Conservation (phyloP, 805 yeast genomes). For the Maudiozyma turicensis region DNA sequence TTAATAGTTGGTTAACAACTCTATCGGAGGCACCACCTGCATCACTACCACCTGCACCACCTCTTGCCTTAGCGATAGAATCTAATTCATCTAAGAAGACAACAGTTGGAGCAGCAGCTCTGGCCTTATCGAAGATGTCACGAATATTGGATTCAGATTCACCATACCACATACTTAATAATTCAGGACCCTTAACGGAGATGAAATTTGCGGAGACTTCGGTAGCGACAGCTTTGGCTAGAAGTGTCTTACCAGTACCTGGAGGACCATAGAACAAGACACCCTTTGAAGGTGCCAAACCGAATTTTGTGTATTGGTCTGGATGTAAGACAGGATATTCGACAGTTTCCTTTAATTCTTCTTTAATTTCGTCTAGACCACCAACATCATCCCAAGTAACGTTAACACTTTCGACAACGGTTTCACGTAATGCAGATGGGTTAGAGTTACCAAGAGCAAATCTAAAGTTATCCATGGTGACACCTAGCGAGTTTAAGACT, state of each 20-base stretch:
- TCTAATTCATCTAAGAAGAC: conserved; percentile 97
- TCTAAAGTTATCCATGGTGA: conserved; percentile 97
- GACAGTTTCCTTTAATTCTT: conserved; percentile 95
- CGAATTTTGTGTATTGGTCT: conserved; percentile 96
- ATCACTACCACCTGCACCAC: conserved; percentile 86
- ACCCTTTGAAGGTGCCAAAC: conserved; percentile 96
- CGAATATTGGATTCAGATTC: conserved; percentile 96
- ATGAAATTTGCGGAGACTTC: conserved; percentile 98
- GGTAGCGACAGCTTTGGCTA: conserved; percentile 98
- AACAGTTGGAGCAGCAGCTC: conserved; percentile 99
- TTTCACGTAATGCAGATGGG: conserved; percentile 98
- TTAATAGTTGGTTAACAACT: conserved; percentile 91
- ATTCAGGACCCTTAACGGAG: conserved; percentile 45
- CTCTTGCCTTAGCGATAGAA: conserved; percentile 97
- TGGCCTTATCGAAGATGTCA: conserved; percentile 95
- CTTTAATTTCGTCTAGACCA: conserved; percentile 92
- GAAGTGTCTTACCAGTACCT: conserved; percentile 98
- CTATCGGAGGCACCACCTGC: conserved; percentile 99
- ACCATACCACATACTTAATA: conserved; percentile 98
- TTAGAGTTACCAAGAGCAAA: conserved; percentile 96
- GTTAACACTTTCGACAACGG: conserved; percentile 96
- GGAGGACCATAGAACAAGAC: conserved; percentile 99
- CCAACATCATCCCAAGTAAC: conserved; percentile 99
- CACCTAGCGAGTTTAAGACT: conserved; percentile 90
- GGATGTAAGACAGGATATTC: conserved; percentile 99